phyloP scores from a whole-genome alignment of 768 basidiomycete genomes.

The Tylopilus felleus region DNA sequence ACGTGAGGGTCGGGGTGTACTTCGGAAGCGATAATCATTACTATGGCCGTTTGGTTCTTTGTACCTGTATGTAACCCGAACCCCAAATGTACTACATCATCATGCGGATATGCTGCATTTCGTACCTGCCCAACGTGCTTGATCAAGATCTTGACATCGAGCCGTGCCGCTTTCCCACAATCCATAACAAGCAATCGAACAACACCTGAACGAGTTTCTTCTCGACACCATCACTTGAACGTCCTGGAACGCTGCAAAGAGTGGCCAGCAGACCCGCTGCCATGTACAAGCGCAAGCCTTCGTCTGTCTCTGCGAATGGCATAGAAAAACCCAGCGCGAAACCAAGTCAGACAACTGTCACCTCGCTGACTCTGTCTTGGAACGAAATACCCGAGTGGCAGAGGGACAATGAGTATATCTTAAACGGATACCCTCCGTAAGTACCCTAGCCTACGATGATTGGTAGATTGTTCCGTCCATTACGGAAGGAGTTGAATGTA shows the following conservation, averaged over 20 bases:
- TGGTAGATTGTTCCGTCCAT: slow-evolving; percentile 5
- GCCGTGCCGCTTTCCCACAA: slow-evolving; percentile 17
- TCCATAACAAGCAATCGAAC: background rate
- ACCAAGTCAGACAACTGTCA: background rate
- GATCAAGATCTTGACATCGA: slow-evolving; percentile 20
- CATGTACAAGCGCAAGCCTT: slow-evolving; percentile 17
- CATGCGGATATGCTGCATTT: slow-evolving; percentile 6
- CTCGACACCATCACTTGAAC: background rate
- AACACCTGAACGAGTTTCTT: background rate
- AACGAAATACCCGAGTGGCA: slow-evolving; percentile 64
- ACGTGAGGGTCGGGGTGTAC: slow-evolving; percentile 14
- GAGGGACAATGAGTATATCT: slow-evolving; percentile 70
- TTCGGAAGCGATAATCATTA: slow-evolving; percentile 25
- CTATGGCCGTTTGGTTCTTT: slow-evolving; percentile 9
- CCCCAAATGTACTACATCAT: too few relatives aligned
- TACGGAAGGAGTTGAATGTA: background rate
- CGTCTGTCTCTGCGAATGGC: slow-evolving; percentile 9
- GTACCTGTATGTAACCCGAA: slow-evolving; percentile 17
- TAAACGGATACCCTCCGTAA: slow-evolving; percentile 67
- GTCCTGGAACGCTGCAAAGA: background rate
- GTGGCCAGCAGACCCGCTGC: background rate
- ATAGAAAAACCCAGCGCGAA: background rate
- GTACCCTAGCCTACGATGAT: slow-evolving; percentile 11
- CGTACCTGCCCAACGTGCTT: slow-evolving; percentile 23
- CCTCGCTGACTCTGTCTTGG: slow-evolving; percentile 44